Conservation (phyloP, 495 filamentous ascomycete genomes). For the Jackrogersella minutella region DNA sequence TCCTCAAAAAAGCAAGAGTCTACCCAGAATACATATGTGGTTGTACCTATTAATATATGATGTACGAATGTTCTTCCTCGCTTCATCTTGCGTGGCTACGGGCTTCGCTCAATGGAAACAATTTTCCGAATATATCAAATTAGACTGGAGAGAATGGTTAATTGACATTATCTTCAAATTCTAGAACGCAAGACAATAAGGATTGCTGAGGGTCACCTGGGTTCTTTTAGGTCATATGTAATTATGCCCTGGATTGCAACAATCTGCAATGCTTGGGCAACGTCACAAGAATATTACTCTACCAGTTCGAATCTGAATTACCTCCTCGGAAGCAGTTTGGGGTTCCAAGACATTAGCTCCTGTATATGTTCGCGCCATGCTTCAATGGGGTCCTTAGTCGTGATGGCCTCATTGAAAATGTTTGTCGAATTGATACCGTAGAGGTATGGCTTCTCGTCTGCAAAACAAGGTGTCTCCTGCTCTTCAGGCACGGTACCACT, state of each 20-base stretch:
- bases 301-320: background rate
- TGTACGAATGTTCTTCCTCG: background rate
- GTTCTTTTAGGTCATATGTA: background rate
- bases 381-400: slow-evolving; percentile 32
- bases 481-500: slow-evolving; percentile 48
- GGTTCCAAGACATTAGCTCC: slow-evolving; percentile 39
- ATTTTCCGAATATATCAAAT: background rate
- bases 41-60: background rate
- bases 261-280: background rate
- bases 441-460: slow-evolving; percentile 55
- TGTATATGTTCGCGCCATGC: slow-evolving; percentile 43
- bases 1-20: background rate
- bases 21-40: background rate
- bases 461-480: slow-evolving; percentile 51
- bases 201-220: background rate
- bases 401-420: background rate
- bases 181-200: background rate
- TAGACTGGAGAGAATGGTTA: background rate
- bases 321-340: slow-evolving; percentile 16
- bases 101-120: background rate
- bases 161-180: background rate
- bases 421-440: slow-evolving; percentile 37
- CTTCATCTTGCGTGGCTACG: background rate
- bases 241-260: background rate
- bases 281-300: background rate